Percentiles rank a stretch among this genome's conserved stretches.
phyloP scores from a whole-genome alignment of 176 grass and related monocot genomes.

The Phyllostachys edulis region DNA sequence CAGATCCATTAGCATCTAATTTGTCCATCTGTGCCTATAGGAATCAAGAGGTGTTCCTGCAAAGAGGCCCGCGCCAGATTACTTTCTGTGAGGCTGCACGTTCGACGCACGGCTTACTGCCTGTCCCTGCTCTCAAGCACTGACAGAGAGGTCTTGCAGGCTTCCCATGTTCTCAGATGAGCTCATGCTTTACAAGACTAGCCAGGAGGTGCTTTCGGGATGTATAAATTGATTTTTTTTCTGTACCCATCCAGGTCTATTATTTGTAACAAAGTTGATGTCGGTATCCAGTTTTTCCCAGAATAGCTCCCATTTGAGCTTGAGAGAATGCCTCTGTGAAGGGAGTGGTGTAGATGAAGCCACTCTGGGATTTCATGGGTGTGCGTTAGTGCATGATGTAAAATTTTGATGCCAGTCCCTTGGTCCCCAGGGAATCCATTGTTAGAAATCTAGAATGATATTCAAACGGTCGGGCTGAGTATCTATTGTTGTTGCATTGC shows the following conservation, averaged over 20 bases:
- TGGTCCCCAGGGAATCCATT: conserved; percentile 16
- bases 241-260: conserved; percentile 39
- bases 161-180: conserved; percentile 32
- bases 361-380: conserved; percentile 15
- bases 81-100: conserved; percentile 66
- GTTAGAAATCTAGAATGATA: conserved; percentile 5
- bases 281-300: conserved; percentile 11
- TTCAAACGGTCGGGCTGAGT: conserved; percentile 15
- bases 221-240: conserved; percentile 34
- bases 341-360: conserved; percentile 37
- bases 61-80: conserved; percentile 91
- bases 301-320: conserved; percentile 52
- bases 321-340: conserved; percentile 22
- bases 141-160: conserved; percentile 4
- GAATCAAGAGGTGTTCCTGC: conserved; percentile 94
- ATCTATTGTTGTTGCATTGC: background rate
- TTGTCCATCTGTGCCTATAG: conserved; percentile 36
- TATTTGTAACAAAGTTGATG: conserved; percentile 39
- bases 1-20: conserved; percentile 18
- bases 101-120: background rate
- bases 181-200: conserved; percentile 1
- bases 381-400: conserved; percentile 30
- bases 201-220: conserved; percentile 41
- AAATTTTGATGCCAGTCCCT: conserved; percentile 29
- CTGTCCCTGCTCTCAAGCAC: conserved; percentile 3